Evolutionary conservation across 768 basidiomycete species (phyloP).

Genomic region (Boletus reticuloceps): DNA sequence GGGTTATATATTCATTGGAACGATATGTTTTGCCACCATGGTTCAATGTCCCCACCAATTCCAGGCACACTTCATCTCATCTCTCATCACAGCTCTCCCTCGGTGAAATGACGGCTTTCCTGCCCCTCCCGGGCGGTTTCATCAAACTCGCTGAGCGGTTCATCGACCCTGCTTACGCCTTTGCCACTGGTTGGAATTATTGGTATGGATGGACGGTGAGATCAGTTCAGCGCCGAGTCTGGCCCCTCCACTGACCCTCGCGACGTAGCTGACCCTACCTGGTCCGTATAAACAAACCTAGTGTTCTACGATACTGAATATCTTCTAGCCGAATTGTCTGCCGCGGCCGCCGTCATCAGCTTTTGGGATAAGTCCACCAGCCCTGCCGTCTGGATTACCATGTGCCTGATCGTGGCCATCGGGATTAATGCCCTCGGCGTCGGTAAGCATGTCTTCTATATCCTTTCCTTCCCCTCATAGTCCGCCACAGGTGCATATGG

Average conservation of each 20-base stretch:
- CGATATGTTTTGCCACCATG: constrained; percentile 40
- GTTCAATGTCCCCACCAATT: constrained; percentile 11
- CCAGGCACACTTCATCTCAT: not conserved
- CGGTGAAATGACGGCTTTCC: constrained; percentile 47
- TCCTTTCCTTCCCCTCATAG: not conserved
- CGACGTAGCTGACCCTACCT: constrained; percentile 23
- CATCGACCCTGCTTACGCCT: constrained; percentile 44
- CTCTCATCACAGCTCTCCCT: constrained; percentile 25
- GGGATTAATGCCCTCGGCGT: constrained; percentile 44
- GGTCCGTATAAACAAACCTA: constrained; percentile 9
- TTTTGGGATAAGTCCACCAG: constrained; percentile 43
- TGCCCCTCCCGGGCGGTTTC: constrained; percentile 46
- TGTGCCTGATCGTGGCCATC: constrained; percentile 51
- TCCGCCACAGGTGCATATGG: constrained; percentile 36
- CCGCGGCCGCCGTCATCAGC: constrained; percentile 48
- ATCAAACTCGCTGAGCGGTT: constrained; percentile 48
- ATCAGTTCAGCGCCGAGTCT: not conserved
- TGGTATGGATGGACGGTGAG: constrained; percentile 39
- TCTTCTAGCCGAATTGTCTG: constrained; percentile 43
- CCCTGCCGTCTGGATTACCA: constrained; percentile 49
- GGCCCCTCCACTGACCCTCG: not conserved
- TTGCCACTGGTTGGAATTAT: constrained; percentile 43
- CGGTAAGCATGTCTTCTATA: constrained; percentile 19
- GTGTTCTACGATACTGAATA: not conserved
- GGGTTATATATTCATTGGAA: constrained; percentile 37